Conservation (phyloP, 352 stramenopile species). For the Phytophthora ramorum region DNA sequence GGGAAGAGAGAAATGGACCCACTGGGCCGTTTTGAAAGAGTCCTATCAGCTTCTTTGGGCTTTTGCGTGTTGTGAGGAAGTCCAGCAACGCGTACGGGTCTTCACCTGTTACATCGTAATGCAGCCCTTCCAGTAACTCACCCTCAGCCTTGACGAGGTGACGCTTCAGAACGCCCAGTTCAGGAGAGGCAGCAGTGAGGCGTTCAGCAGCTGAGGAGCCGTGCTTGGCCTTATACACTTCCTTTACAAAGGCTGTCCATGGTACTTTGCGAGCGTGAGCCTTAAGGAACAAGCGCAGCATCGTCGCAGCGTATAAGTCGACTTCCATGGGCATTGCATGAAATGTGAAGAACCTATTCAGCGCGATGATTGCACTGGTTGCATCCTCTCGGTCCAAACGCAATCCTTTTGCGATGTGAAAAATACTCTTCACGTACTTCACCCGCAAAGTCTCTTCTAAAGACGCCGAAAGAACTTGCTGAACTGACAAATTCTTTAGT, state of each 20-base stretch:
- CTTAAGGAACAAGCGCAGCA: constrained; percentile 83
- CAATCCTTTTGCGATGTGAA: constrained; percentile 68
- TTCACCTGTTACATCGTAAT: constrained; percentile 76
- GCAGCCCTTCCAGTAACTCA: constrained; percentile 74
- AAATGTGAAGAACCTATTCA: constrained; percentile 85
- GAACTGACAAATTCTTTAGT: constrained; percentile 62
- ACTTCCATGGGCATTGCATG: constrained; percentile 75
- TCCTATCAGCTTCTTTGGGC: constrained; percentile 45
- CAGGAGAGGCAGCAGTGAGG: constrained; percentile 41
- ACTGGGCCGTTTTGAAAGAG: constrained; percentile 22
- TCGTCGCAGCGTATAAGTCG: constrained; percentile 70
- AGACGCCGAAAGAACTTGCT: constrained; percentile 65
- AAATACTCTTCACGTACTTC: constrained; percentile 72
- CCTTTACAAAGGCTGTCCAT: constrained; percentile 71
- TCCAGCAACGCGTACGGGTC: constrained; percentile 80
- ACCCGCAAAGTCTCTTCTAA: constrained; percentile 71
- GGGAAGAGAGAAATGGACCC: constrained; percentile 24
- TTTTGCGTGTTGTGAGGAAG: constrained; percentile 58
- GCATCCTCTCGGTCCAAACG: constrained; percentile 73
- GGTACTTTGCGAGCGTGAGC: constrained; percentile 64
- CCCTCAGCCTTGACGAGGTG: constrained; percentile 69
- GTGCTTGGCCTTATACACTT: constrained; percentile 76
- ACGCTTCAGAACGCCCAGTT: constrained; percentile 59
- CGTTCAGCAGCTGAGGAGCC: constrained; percentile 26
- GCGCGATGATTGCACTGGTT: constrained; percentile 75